A percentile compares a stretch with the other conserved stretches of the same genome.
phyloP scores from a whole-genome alignment of 441 rosid species.

The Lepidium campestre region DNA sequence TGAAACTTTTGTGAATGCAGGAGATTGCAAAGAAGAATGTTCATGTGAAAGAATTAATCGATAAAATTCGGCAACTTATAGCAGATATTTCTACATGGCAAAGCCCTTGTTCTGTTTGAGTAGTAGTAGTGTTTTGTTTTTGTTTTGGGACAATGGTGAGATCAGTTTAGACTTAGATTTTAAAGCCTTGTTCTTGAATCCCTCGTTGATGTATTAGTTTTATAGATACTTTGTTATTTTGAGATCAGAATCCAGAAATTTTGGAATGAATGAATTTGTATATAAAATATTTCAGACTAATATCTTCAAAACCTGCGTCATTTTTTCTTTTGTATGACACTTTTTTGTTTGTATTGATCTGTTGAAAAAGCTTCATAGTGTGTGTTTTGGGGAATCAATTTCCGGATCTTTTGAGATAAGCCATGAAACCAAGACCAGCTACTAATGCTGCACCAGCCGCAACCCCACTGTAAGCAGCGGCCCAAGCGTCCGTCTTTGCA shows the following conservation, averaged over 20 bases:
- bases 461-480: conserved; percentile 74
- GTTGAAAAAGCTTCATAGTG: neutral
- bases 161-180: conserved; percentile 2
- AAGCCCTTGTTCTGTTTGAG: conserved; percentile 75
- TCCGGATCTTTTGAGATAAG: conserved; percentile 64
- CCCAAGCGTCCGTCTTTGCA: conserved; percentile 73
- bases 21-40: conserved; percentile 74
- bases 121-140: too few relatives aligned
- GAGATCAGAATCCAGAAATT: neutral
- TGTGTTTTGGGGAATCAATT: conserved; percentile 20
- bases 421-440: conserved; percentile 79
- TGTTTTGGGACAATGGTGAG: neutral
- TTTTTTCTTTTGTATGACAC: neutral
- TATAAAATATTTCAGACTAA: conserved; percentile 13
- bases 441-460: conserved; percentile 94
- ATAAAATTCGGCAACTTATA: conserved; percentile 68
- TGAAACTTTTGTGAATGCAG: conserved; percentile 29
- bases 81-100: conserved; percentile 85
- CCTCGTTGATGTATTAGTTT: neutral
- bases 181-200: conserved; percentile 1
- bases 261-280: neutral
- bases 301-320: neutral
- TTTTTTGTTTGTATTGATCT: conserved; percentile 5
- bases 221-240: neutral
- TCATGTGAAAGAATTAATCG: conserved; percentile 65